A percentile compares a stretch with the other conserved stretches of the same genome.
phyloP scores from a whole-genome alignment of 495 filamentous ascomycete genomes.

The Melanomma pulvis-pyrius region DNA sequence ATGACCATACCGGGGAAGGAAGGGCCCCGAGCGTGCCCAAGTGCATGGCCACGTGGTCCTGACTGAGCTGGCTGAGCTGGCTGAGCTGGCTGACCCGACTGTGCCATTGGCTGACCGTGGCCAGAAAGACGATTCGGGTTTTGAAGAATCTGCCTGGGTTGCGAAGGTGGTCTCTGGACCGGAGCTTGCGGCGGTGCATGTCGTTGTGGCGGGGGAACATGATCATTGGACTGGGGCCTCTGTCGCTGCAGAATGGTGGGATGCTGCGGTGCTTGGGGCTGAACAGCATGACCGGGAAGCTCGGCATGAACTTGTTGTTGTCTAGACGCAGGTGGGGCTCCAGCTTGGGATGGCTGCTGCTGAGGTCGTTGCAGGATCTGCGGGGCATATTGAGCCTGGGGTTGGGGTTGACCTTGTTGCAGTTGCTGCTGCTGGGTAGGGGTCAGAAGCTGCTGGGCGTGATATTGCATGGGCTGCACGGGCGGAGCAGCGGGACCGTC shows the following conservation, averaged over 20 bases:
- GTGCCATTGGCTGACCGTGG: constrained; percentile 40
- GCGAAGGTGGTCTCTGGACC: constrained; percentile 48
- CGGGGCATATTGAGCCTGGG: constrained; percentile 25
- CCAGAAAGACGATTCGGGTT: constrained; percentile 52
- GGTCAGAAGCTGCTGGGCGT: neutral
- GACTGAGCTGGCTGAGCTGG: neutral
- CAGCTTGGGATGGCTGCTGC: constrained; percentile 32
- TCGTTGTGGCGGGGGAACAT: constrained; percentile 28
- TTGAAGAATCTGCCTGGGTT: constrained; percentile 54
- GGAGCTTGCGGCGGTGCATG: constrained; percentile 41
- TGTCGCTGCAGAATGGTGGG: constrained; percentile 55
- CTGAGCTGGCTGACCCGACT: constrained; percentile 31
- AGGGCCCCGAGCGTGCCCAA: constrained; percentile 42
- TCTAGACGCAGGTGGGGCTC: constrained; percentile 12
- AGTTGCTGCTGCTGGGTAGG: constrained; percentile 26
- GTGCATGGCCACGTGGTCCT: constrained; percentile 37
- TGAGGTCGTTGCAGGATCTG: constrained; percentile 47
- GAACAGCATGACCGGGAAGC: constrained; percentile 49
- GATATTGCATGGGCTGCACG: constrained; percentile 38
- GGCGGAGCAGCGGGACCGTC: constrained; percentile 39
- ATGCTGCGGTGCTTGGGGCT: constrained; percentile 42
- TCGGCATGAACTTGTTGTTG: constrained; percentile 35
- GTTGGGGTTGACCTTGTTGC: constrained; percentile 17
- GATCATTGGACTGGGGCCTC: constrained; percentile 44
- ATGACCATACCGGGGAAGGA: constrained; percentile 54